Conservation (phyloP, 2,329 filamentous ascomycete species). For the Penicillium sp. region DNA sequence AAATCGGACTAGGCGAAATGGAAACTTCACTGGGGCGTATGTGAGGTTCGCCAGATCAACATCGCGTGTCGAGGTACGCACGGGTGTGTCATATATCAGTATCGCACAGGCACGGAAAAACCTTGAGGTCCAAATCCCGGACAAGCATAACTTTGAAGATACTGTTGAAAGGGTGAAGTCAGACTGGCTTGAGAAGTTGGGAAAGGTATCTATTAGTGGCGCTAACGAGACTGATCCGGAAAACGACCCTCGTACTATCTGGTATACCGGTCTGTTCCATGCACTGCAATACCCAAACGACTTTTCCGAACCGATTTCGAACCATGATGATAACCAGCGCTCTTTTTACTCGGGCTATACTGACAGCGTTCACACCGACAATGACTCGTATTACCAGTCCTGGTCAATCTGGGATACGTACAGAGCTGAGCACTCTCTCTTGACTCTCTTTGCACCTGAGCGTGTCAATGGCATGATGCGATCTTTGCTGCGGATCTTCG, state of each 20-base stretch:
- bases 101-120: conserved; percentile 49
- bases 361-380: conserved; percentile 42
- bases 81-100: conserved; percentile 50
- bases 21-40: conserved; percentile 44
- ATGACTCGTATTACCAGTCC: conserved; percentile 52
- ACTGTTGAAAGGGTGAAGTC: conserved; percentile 44
- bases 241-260: conserved; percentile 48
- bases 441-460: conserved; percentile 49
- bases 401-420: conserved; percentile 55
- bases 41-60: conserved; percentile 38
- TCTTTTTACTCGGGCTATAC: conserved; percentile 51
- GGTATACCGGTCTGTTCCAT: conserved; percentile 50
- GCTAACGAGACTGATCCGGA: conserved; percentile 42
- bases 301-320: conserved; percentile 46
- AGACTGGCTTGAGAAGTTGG: conserved; percentile 49
- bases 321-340: conserved; percentile 15
- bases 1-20: conserved; percentile 25
- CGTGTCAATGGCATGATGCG: conserved; percentile 51
- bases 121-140: conserved; percentile 45
- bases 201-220: conserved; percentile 45
- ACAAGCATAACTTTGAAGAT: conserved; percentile 38
- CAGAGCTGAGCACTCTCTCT: conserved; percentile 48
- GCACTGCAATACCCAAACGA: conserved; percentile 51
- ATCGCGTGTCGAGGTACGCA: conserved; percentile 46
- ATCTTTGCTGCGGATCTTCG: conserved; percentile 47